Conservation (phyloP, 768 basidiomycete genomes). For the Lactarius tabidus region DNA sequence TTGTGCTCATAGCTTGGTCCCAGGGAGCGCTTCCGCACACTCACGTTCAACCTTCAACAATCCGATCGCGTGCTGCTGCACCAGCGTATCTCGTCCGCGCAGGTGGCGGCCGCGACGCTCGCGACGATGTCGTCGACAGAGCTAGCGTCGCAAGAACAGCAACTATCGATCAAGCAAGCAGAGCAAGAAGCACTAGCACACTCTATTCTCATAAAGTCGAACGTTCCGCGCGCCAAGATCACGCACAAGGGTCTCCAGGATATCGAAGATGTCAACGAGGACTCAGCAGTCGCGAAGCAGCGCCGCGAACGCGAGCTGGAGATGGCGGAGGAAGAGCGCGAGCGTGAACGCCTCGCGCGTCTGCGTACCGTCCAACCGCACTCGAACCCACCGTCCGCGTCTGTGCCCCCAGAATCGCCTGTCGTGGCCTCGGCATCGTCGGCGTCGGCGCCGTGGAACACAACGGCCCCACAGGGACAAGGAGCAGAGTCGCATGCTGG, state of each 20-base stretch:
- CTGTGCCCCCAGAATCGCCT: slow-evolving; percentile 73
- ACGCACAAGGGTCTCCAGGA: slow-evolving; percentile 93
- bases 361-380: slow-evolving; percentile 36
- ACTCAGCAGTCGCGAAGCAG: slow-evolving; percentile 25
- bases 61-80: slow-evolving; percentile 76
- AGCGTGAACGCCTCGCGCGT: slow-evolving; percentile 64
- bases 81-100: slow-evolving; percentile 64
- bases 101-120: slow-evolving; percentile 66
- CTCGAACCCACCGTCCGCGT: slow-evolving; percentile 35
- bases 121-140: slow-evolving; percentile 86
- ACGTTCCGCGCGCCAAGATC: slow-evolving; percentile 69
- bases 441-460: slow-evolving; percentile 48
- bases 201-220: slow-evolving; percentile 73
- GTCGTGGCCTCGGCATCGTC: slow-evolving; percentile 34
- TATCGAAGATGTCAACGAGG: slow-evolving; percentile 72
- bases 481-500: slow-evolving; percentile 27
- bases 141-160: slow-evolving; percentile 80
- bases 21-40: slow-evolving; percentile 88
- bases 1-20: not conserved
- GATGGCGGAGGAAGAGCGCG: slow-evolving; percentile 58
- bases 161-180: slow-evolving; percentile 75
- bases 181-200: slow-evolving; percentile 81
- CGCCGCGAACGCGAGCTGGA: slow-evolving; percentile 49
- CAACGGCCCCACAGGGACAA: slow-evolving; percentile 45
- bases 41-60: slow-evolving; percentile 84